Evolutionary conservation across 139 green algal species (phyloP).

Genomic region (Edaphochlamys debaryana): DNA sequence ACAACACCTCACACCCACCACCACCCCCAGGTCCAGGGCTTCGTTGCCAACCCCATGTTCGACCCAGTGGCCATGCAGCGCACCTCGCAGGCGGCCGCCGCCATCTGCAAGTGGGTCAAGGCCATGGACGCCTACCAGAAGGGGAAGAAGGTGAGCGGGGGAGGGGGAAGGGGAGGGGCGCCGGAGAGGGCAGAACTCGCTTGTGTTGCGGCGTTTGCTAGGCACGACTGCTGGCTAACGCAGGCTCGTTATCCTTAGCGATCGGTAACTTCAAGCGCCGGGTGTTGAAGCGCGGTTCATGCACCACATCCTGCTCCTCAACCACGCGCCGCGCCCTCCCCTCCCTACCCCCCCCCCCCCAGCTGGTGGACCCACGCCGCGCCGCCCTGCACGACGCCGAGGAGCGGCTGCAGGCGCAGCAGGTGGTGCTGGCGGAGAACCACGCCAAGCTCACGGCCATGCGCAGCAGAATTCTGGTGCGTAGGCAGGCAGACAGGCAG

Average conservation of each 20-base stretch:
- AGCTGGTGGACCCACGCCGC: slow-evolving; percentile 67
- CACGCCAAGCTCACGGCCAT: slow-evolving; percentile 26
- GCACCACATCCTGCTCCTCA: too few species aligned
- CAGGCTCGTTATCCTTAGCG: too few species aligned
- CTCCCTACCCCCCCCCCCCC: slow-evolving; percentile 32
- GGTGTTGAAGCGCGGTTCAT: too few species aligned
- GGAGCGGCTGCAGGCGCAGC: slow-evolving; percentile 42
- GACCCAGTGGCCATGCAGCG: slow-evolving; percentile 42
- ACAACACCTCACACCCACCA: too few species aligned
- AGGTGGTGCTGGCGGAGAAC: slow-evolving; percentile 45
- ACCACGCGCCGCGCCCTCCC: too few species aligned
- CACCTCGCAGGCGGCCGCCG: slow-evolving; percentile 33
- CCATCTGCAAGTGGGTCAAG: slow-evolving; percentile 52
- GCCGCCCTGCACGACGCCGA: slow-evolving; percentile 56
- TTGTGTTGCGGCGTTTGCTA: too few species aligned
- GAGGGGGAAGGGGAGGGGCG: too few species aligned
- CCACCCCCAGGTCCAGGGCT: slow-evolving; percentile 42
- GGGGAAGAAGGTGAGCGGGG: slow-evolving; percentile 44
- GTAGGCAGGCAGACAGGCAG: not conserved
- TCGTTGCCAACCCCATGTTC: slow-evolving; percentile 46
- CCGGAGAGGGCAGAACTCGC: too few species aligned
- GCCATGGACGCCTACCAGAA: slow-evolving; percentile 54
- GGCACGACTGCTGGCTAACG: too few species aligned
- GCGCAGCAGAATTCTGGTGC: slow-evolving; percentile 25
- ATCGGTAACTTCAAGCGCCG: too few species aligned